phyloP scores from a whole-genome alignment of 257 asterid genomes.

The Primulina eburnea region DNA sequence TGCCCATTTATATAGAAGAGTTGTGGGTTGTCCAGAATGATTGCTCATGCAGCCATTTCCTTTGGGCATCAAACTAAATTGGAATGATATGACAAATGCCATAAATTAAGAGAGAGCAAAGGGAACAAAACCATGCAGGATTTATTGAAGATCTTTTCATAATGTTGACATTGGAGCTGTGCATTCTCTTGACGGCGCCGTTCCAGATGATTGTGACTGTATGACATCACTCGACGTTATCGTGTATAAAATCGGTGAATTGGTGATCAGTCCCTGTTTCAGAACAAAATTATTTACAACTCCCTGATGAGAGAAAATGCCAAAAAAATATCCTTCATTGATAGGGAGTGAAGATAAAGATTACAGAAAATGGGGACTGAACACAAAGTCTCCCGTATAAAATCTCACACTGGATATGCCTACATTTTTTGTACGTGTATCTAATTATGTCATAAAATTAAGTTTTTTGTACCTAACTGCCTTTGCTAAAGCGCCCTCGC shows the following conservation, averaged over 20 bases:
- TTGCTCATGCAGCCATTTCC: conserved; percentile 35
- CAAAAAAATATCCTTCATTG: too few species aligned
- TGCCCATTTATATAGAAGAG: conserved; percentile 32
- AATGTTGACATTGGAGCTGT: conserved; percentile 26
- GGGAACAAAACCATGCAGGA: background rate
- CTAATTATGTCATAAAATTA: too few species aligned
- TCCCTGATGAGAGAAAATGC: too few species aligned
- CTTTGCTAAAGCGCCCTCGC: too few species aligned
- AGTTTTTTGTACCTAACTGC: too few species aligned
- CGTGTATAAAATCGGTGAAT: background rate
- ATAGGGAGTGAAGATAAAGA: too few species aligned
- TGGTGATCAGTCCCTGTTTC: too few species aligned
- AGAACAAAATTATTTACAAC: too few species aligned
- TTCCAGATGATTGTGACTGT: conserved; percentile 41
- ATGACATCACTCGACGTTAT: conserved; percentile 32
- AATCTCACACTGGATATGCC: background rate
- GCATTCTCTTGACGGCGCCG: conserved; percentile 48
- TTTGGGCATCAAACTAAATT: background rate
- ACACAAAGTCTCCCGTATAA: too few species aligned
- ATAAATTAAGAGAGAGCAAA: background rate
- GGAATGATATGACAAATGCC: conserved; percentile 26
- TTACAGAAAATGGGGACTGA: too few species aligned
- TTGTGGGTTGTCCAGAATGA: conserved; percentile 20
- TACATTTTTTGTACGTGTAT: too few species aligned
- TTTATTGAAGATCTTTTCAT: background rate